Evolutionary conservation across 208 protist species (phyloP).

Genomic region (Leishmania guyanensis): DNA sequence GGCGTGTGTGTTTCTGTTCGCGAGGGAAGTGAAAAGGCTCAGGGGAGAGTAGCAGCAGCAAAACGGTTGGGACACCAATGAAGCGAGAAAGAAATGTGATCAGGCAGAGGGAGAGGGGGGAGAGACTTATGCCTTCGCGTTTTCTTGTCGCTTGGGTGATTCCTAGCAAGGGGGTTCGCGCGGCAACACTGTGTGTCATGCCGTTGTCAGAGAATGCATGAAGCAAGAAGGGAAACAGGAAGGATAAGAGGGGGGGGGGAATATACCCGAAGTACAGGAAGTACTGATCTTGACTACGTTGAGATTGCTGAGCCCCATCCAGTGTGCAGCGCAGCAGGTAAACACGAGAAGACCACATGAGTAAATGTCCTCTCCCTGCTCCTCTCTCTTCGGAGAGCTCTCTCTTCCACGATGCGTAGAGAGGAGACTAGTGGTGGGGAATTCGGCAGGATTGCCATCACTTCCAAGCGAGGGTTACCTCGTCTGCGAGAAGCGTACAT

Average conservation of each 20-base stretch:
- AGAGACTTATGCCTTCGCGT: neutral
- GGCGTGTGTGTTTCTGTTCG: neutral
- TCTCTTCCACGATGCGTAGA: neutral
- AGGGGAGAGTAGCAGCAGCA: neutral
- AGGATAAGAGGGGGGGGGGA: neutral
- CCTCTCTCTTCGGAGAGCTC: neutral
- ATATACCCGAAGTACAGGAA: neutral
- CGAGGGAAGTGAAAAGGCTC: too few species aligned
- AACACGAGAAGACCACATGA: neutral
- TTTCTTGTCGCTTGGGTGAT: neutral
- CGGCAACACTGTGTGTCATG: neutral
- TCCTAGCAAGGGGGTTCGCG: neutral
- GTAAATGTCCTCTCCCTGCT: neutral
- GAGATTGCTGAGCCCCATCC: neutral
- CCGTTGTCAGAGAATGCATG: neutral
- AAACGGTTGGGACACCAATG: neutral
- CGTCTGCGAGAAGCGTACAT: neutral
- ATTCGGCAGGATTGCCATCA: neutral
- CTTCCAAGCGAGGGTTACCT: neutral
- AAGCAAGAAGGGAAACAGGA: neutral
- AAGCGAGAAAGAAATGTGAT: neutral
- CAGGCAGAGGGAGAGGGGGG: neutral
- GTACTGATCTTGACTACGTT: neutral
- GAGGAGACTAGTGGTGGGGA: neutral
- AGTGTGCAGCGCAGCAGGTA: neutral